Percentiles rank a stretch among this genome's conserved stretches.
phyloP scores from a whole-genome alignment of 129 eudicot species.

The Erigeron canadensis region DNA sequence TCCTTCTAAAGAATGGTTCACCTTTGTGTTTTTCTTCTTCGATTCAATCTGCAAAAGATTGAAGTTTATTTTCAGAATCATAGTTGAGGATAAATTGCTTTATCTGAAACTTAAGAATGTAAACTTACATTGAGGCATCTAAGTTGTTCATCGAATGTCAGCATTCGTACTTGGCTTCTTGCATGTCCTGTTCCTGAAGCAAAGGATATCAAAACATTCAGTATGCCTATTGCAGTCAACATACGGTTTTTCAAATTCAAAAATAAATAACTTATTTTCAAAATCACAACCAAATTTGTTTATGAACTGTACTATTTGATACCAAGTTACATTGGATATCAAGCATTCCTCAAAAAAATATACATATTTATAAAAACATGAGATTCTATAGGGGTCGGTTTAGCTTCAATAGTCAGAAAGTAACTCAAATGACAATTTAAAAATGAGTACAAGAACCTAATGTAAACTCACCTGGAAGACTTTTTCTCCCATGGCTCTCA shows the following conservation, averaged over 20 bases:
- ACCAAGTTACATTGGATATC: neutral
- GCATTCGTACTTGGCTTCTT: conserved; percentile 16
- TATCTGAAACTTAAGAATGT: neutral
- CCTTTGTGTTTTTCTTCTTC: conserved; percentile 19
- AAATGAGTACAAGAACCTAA: neutral
- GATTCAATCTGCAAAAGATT: conserved; percentile 20
- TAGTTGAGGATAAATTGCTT: neutral
- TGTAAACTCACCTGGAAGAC: conserved; percentile 22
- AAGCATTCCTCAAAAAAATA: neutral
- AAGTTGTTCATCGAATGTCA: conserved; percentile 33
- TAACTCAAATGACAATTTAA: neutral
- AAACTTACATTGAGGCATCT: conserved; percentile 35
- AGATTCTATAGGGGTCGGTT: neutral
- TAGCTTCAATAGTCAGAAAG: conserved; percentile 16
- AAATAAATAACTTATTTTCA: neutral
- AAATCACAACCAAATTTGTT: neutral
- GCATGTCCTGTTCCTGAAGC: conserved; percentile 23
- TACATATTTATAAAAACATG: neutral
- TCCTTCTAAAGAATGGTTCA: conserved; percentile 15
- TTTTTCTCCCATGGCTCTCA: conserved; percentile 29
- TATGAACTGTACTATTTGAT: neutral
- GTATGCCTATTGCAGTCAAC: conserved; percentile 24
- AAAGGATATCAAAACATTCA: conserved; percentile 18
- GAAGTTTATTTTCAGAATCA: conserved; percentile 9
- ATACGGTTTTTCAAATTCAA: neutral